Percentiles rank a stretch among this genome's conserved stretches.
Evolutionary conservation across 1,139 yeast species (phyloP).

Genomic region (Saccharomyces hybrid): DNA sequence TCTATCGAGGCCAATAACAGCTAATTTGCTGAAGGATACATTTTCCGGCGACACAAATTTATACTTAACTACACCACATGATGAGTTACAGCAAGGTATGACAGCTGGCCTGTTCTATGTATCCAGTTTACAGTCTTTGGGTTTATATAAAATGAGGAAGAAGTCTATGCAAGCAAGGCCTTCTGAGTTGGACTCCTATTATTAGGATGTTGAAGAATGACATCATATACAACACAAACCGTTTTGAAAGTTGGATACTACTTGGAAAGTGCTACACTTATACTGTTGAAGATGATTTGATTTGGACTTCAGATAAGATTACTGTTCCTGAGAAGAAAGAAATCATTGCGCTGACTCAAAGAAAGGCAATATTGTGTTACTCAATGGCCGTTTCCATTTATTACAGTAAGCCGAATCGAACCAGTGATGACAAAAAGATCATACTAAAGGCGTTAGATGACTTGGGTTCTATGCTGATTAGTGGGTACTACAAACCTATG

Average conservation of each 20-base stretch:
- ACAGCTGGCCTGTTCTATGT: slow-evolving; percentile 62
- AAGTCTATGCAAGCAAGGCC: slow-evolving; percentile 72
- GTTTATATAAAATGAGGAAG: slow-evolving; percentile 59
- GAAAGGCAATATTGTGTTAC: slow-evolving; percentile 65
- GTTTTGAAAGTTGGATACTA: slow-evolving; percentile 82
- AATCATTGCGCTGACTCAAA: slow-evolving; percentile 56
- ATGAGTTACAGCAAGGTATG: slow-evolving; percentile 35
- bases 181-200: slow-evolving; percentile 72
- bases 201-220: slow-evolving; percentile 60
- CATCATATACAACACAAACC: slow-evolving; percentile 52
- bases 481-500: slow-evolving; percentile 52
- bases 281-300: slow-evolving; percentile 78
- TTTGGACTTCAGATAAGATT: slow-evolving; percentile 84
- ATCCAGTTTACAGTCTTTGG: slow-evolving; percentile 61
- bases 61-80: slow-evolving; percentile 34
- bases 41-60: slow-evolving; percentile 49
- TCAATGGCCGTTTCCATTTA: slow-evolving; percentile 53
- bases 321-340: slow-evolving; percentile 56
- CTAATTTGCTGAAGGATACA: slow-evolving; percentile 45
- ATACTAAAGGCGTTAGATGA: slow-evolving; percentile 23
- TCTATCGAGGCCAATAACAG: slow-evolving; percentile 45
- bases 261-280: slow-evolving; percentile 75
- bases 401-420: slow-evolving; percentile 1
- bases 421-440: slow-evolving; percentile 26
- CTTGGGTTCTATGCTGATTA: slow-evolving; percentile 25